Conservation (phyloP, 2,329 filamentous ascomycete species). For the Ophiocordyceps camponoti-saundersi region DNA sequence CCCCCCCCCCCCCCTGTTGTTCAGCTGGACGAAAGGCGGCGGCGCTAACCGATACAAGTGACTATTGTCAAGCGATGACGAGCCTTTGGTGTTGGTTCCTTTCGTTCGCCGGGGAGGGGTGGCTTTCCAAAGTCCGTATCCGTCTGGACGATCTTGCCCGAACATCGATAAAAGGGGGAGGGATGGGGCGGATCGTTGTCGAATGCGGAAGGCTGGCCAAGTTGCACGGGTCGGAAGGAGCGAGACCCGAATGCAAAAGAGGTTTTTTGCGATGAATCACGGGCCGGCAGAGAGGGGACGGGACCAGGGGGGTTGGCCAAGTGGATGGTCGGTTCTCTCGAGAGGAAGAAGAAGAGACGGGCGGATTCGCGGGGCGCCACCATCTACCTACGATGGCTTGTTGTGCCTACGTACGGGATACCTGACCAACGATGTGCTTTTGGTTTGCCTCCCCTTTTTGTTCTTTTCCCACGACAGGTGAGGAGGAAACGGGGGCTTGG, state of each 20-base stretch:
- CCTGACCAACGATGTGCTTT: conserved; percentile 21
- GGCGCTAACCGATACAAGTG: conserved; percentile 12
- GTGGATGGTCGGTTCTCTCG: background rate
- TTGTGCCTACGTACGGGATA: conserved; percentile 20
- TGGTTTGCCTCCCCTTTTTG: conserved; percentile 6
- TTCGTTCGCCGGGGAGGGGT: background rate
- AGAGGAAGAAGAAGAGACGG: background rate
- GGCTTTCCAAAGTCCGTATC: background rate
- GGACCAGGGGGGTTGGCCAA: background rate
- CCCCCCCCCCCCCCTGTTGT: background rate
- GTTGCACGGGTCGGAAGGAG: background rate
- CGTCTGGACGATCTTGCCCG: background rate
- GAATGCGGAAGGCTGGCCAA: background rate
- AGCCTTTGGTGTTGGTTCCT: conserved; percentile 1
- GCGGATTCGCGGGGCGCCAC: conserved; percentile 1
- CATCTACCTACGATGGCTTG: conserved; percentile 2
- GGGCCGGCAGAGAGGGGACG: conserved; percentile 3
- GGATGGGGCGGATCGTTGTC: background rate
- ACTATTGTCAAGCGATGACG: conserved; percentile 51
- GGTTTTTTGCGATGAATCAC: conserved; percentile 1
- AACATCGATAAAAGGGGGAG: background rate
- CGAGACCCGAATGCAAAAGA: background rate
- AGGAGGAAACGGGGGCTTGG: background rate
- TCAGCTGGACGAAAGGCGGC: conserved; percentile 2
- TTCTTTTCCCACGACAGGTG: background rate